Base-by-base conservation (phyloP, 140 eudicot species). In the Flaveria floridana region DNA sequence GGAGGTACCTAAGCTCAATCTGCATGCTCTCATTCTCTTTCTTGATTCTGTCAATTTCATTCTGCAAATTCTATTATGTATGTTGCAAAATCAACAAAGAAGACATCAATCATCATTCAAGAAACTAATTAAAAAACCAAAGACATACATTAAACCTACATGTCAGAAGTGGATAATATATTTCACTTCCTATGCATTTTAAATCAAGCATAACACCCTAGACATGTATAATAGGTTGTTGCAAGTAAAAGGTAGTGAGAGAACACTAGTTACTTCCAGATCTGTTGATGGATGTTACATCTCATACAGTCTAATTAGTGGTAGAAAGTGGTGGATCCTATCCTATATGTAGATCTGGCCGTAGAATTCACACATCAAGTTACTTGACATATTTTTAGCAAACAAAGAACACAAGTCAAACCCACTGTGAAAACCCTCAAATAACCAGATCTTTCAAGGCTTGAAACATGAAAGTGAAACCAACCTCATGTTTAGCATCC, bases 401-500 rank as follows among this genome's bases (percentile, higher is more conserved):
- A 78, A 82, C 53, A 77, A 80, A 68, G 41, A 28, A 19, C 13
- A 63, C 69, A 58, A 72, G 69, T 20, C 73, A 67, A 73, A 53
- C 73, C 73, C 71, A 57, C 81, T 58, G 58, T 41, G 71, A 66
- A 58, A 78, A 62, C 66, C 85, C 78, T 13, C 65, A 42, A 53
- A 48, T 51, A 61, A 76, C 82, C 77, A 76, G 73, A 79, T 71
- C 70, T 37, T 14, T 64, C 41, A 34, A 34, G 41, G 41, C 41
- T 34, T 34, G 41, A 34, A 34, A 6, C 41, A 34, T 34, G 8
- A 34, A 34, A 34, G 41, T 34, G 42, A 34, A 70, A 48, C 34
- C 55, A 77, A 87, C 98, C 88, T 93, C 97, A 88, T 93, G 98
- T 81, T 93, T 93, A 21, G 91, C 94, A 90, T 93, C 98, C 98